phyloP scores from a whole-genome alignment of 257 asterid species.

The Galeopsis tetrahit region DNA sequence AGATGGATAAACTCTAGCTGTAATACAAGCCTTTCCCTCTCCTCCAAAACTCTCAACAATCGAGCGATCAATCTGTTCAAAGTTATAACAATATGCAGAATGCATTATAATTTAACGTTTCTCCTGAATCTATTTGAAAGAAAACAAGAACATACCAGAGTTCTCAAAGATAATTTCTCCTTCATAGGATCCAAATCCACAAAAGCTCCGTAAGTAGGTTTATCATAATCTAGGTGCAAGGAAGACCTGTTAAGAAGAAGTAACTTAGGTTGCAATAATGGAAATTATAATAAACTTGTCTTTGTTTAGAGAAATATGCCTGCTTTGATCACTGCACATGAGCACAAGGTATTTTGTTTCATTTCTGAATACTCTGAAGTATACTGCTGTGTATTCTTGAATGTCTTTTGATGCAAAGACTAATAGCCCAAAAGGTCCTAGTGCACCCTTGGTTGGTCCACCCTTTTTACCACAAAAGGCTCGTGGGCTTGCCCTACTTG shows the following conservation, averaged over 20 bases:
- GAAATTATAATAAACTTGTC: background rate
- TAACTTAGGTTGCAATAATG: background rate
- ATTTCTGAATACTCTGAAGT: slow-evolving; percentile 30
- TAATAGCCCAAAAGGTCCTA: slow-evolving; percentile 34
- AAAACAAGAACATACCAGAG: slow-evolving; percentile 29
- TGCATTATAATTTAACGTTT: background rate
- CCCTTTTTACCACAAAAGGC: slow-evolving; percentile 25
- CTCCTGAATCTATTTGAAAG: background rate
- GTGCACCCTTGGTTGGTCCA: slow-evolving; percentile 20
- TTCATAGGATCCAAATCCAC: slow-evolving; percentile 31
- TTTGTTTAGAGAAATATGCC: slow-evolving; percentile 15
- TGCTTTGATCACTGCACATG: slow-evolving; percentile 42
- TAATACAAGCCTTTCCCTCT: slow-evolving; percentile 38
- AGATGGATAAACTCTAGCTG: slow-evolving; percentile 41
- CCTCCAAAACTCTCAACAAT: slow-evolving; percentile 42
- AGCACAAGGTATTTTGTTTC: slow-evolving; percentile 30
- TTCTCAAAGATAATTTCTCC: slow-evolving; percentile 35
- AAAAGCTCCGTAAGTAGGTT: slow-evolving; percentile 35
- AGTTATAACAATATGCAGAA: background rate
- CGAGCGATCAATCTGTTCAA: slow-evolving; percentile 29
- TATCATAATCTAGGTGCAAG: slow-evolving; percentile 34
- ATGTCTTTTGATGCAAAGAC: slow-evolving; percentile 36
- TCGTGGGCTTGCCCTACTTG: slow-evolving; percentile 27
- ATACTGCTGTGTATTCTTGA: slow-evolving; percentile 39
- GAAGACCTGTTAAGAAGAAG: slow-evolving; percentile 27